Evolutionary conservation across 108 stramenopile genomes (phyloP).

Genomic region (Cyclotella choctawhatcheeana): DNA sequence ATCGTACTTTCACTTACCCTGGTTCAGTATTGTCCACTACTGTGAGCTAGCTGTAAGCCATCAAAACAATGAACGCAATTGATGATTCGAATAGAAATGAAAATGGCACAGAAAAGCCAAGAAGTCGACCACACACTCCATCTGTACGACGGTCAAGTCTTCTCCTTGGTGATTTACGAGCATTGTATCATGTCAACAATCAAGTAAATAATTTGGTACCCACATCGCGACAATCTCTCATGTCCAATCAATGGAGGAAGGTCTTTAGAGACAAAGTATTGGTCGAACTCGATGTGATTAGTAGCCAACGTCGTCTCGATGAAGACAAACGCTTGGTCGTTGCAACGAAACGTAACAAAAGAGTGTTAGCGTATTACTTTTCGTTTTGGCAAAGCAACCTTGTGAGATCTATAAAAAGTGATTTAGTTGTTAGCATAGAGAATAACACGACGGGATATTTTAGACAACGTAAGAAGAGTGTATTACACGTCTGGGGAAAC

Average conservation of each 20-base stretch:
- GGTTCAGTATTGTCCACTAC: no score
- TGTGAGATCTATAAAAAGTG: not conserved
- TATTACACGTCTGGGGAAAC: not conserved
- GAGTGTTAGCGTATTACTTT: not conserved
- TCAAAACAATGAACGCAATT: no score
- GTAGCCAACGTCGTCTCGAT: not conserved
- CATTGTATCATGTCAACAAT: not conserved
- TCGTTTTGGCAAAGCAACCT: not conserved
- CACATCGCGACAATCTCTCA: not conserved
- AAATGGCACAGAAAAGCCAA: no score
- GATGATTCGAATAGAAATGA: no score
- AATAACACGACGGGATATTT: not conserved
- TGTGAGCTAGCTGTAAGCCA: no score
- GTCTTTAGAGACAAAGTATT: not conserved
- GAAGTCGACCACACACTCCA: not conserved
- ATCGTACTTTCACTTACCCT: no score
- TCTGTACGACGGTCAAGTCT: not conserved
- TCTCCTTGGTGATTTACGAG: slow-evolving; percentile 2
- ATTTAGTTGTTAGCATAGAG: slow-evolving; percentile 9
- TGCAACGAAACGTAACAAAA: not conserved
- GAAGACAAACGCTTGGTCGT: not conserved
- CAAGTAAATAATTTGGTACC: not conserved
- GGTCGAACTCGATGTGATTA: not conserved
- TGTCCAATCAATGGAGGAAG: not conserved
- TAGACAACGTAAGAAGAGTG: slow-evolving; percentile 8